Percentiles rank a stretch among this genome's conserved stretches.
These are phyloP conservation scores for Talaromyces liani DNA, from an alignment of 495 filamentous ascomycete genomes.

Conservation along the genomic window DNA sequence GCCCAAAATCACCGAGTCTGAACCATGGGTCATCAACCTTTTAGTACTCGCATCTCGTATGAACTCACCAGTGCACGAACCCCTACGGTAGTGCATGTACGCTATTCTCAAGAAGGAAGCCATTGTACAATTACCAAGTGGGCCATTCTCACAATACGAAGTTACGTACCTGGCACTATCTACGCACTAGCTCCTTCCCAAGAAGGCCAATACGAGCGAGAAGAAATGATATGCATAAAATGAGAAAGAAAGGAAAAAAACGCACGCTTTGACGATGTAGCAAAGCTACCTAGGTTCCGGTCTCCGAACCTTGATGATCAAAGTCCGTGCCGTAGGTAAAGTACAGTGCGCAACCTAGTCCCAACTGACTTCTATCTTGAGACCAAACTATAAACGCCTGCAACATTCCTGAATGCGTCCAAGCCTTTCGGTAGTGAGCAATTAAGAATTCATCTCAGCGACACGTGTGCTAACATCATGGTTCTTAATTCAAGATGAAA, in stretches of 20 bases:
- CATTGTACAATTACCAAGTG: background rate
- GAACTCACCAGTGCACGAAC: background rate
- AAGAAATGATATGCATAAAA: background rate
- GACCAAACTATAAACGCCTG: background rate
- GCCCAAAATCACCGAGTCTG: background rate
- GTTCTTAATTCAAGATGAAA: background rate
- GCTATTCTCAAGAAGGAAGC: background rate
- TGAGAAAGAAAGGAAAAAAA: background rate
- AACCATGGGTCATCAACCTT: background rate
- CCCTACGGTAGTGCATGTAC: background rate
- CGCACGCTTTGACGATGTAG: background rate
- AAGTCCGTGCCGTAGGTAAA: background rate
- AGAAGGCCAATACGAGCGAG: background rate
- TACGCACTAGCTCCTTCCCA: background rate
- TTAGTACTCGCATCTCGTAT: background rate
- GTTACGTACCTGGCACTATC: background rate
- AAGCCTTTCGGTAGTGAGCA: background rate
- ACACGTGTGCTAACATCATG: background rate
- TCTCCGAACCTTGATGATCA: background rate
- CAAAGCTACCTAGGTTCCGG: background rate
- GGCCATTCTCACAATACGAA: background rate
- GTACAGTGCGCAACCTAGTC: background rate
- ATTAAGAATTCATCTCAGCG: background rate
- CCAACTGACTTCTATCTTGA: background rate
- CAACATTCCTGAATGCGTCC: background rate